Base-by-base conservation (phyloP, 108 stramenopile genomes). In the Pseudonitzschia pungens region DNA sequence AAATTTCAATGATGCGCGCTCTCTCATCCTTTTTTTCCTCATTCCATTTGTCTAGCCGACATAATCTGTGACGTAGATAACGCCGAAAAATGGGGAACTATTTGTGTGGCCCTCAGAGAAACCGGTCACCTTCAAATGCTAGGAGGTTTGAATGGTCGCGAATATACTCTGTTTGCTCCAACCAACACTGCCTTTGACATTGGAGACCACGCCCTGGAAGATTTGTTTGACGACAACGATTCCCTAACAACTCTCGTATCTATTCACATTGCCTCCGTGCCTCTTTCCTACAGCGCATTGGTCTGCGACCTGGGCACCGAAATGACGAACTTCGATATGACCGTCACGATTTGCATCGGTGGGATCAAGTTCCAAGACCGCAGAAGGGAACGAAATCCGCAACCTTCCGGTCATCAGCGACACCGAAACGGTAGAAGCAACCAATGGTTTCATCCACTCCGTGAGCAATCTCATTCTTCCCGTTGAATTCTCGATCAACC, bases 391-490 rank as follows among this genome's bases (percentile, higher is more conserved):
- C 60, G 32, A 40, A 40, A 12, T 62, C 1, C 60, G 36, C 32
- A 62, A 62, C 20, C 60, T 62, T 40, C 60, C 60, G 0, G 36
- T 62, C 33, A 62, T 62, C 16, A 20, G 40, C 4, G 33, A 62
- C 4, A 4, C 18, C 12, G 29, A 33, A 29, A 28, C 15, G 6
- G 20, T 62, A 7, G 36, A 0, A 40, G n/a, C 60, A 26, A 62
- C 15, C 20, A 62, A 62, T 41, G 60, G 60, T 33, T 16, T 62
- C 32, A 62, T 62, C 29, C 60, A 62, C 16, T 41, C 60, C 2
- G n/a, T 62, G 4, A 62, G n/a, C 20, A 36, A 62, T 15, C 60
- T 62, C 22, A 62, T 62, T 62, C 60, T 62, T 62, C 60, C 60
- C 40, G 27, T 62, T 62, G 33, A 33, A 1, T 62, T 62, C 40